Evolutionary conservation across 345 rosid species (phyloP).

Genomic region (Populus deltoides): DNA sequence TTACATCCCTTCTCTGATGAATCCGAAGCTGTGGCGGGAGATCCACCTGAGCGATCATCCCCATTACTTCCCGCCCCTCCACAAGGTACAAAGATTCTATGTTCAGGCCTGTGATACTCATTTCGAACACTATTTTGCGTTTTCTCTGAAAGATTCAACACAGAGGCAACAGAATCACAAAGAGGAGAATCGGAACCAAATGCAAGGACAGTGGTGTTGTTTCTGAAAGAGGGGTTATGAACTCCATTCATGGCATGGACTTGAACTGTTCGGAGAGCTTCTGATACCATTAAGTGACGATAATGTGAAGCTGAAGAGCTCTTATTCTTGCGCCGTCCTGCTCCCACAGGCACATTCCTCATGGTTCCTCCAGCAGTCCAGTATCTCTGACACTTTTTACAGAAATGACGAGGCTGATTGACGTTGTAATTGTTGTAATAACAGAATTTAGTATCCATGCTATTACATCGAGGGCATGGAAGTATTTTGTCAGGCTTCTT

Average conservation of each 20-base stretch:
- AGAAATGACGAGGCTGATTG: slow-evolving; percentile 37
- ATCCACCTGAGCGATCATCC: slow-evolving; percentile 16
- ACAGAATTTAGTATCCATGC: slow-evolving; percentile 37
- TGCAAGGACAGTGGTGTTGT: slow-evolving; percentile 11
- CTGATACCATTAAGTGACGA: slow-evolving; percentile 24
- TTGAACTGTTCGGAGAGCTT: slow-evolving; percentile 35
- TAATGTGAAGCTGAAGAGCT: slow-evolving; percentile 23
- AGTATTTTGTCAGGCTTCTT: slow-evolving; percentile 33
- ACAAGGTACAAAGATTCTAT: slow-evolving; percentile 4
- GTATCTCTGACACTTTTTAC: slow-evolving; percentile 33
- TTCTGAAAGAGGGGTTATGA: slow-evolving; percentile 5
- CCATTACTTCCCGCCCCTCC: slow-evolving; percentile 20
- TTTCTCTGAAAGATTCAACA: slow-evolving; percentile 19
- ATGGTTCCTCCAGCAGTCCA: slow-evolving; percentile 36
- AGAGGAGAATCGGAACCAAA: slow-evolving; percentile 22
- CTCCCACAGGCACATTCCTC: slow-evolving; percentile 38
- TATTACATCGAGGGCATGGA: slow-evolving; percentile 31
- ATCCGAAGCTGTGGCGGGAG: slow-evolving; percentile 8
- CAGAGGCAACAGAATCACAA: slow-evolving; percentile 16
- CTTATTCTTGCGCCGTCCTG: slow-evolving; percentile 33
- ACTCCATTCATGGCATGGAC: slow-evolving; percentile 14
- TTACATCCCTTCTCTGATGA: slow-evolving; percentile 21
- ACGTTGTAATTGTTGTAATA: slow-evolving; percentile 35
- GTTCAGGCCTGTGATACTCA: slow-evolving; percentile 26
- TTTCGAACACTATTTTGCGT: slow-evolving; percentile 18